Percentiles rank a stretch among this genome's conserved stretches.
Evolutionary conservation across 2,329 filamentous ascomycete genomes (phyloP).

Genomic region (Ophiocordyceps camponoti-rufipedis): DNA sequence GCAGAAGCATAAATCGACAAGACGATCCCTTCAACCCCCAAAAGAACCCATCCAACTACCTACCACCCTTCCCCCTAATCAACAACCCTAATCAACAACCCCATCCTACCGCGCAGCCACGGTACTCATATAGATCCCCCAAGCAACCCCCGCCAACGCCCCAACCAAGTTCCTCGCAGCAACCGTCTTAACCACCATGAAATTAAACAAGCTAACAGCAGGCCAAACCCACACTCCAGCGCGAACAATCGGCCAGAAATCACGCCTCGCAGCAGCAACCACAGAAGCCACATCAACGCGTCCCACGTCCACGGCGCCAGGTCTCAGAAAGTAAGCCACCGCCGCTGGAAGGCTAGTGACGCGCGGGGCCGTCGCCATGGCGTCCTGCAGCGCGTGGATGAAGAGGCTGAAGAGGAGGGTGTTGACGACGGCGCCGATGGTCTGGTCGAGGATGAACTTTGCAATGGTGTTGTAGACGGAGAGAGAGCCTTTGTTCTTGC

Average conservation of each 20-base stretch:
- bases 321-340: slow-evolving; percentile 15
- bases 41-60: no score
- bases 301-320: slow-evolving; percentile 23
- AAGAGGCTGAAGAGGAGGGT: slow-evolving; percentile 44
- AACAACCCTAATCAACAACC: background rate
- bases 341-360: slow-evolving; percentile 17
- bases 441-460: slow-evolving; percentile 55
- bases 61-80: background rate
- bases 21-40: no score
- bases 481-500: slow-evolving; percentile 20
- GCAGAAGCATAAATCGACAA: no score
- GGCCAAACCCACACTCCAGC: slow-evolving; percentile 60
- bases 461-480: slow-evolving; percentile 44
- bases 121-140: slow-evolving; percentile 61
- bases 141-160: slow-evolving; percentile 52
- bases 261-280: slow-evolving; percentile 24
- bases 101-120: slow-evolving; percentile 20
- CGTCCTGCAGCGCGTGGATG: slow-evolving; percentile 35
- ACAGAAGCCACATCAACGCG: slow-evolving; percentile 26
- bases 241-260: slow-evolving; percentile 44
- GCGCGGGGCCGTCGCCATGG: slow-evolving; percentile 23
- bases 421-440: slow-evolving; percentile 45
- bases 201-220: slow-evolving; percentile 49
- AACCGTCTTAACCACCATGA: slow-evolving; percentile 49
- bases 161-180: slow-evolving; percentile 52